Percentiles rank a stretch among this genome's conserved stretches.
Evolutionary conservation across 352 stramenopile species (phyloP).

Genomic region (Phytophthora meadii): DNA sequence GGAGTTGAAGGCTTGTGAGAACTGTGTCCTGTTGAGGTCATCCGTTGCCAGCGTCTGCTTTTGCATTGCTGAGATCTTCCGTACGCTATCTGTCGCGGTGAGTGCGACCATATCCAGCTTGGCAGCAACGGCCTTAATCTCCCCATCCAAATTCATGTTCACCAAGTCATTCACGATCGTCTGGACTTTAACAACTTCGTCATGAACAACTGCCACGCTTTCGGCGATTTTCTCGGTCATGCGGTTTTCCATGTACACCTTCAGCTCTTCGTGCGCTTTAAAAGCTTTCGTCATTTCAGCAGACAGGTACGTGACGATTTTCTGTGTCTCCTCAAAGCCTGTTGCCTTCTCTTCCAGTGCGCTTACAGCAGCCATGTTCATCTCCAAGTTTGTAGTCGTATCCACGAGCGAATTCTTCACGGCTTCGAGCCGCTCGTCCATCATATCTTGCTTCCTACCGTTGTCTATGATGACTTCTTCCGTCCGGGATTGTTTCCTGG

Average conservation of each 20-base stretch:
- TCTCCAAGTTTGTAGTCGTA: conserved; percentile 56
- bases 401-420: conserved; percentile 62
- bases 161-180: conserved; percentile 58
- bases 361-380: conserved; percentile 46
- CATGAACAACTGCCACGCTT: conserved; percentile 50
- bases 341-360: conserved; percentile 60
- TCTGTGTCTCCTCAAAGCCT: conserved; percentile 68
- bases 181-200: conserved; percentile 61
- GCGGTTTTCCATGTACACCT: conserved; percentile 57
- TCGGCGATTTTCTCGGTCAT: conserved; percentile 67
- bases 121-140: conserved; percentile 54
- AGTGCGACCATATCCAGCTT: conserved; percentile 72
- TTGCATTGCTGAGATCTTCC: conserved; percentile 63
- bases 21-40: conserved; percentile 67
- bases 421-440: conserved; percentile 42
- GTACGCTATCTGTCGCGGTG: conserved; percentile 55
- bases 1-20: conserved; percentile 71
- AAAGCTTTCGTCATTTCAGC: conserved; percentile 52
- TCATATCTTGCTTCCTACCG: conserved; percentile 52
- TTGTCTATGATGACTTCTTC: conserved; percentile 72
- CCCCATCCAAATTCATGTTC: conserved; percentile 62
- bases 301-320: conserved; percentile 45
- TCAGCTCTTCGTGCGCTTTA: conserved; percentile 49
- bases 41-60: conserved; percentile 63
- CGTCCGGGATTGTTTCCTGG: conserved; percentile 54